These are phyloP conservation scores for Aspergillus texensis DNA, from an alignment of 2,329 filamentous ascomycete genomes.

Conservation along the genomic window DNA sequence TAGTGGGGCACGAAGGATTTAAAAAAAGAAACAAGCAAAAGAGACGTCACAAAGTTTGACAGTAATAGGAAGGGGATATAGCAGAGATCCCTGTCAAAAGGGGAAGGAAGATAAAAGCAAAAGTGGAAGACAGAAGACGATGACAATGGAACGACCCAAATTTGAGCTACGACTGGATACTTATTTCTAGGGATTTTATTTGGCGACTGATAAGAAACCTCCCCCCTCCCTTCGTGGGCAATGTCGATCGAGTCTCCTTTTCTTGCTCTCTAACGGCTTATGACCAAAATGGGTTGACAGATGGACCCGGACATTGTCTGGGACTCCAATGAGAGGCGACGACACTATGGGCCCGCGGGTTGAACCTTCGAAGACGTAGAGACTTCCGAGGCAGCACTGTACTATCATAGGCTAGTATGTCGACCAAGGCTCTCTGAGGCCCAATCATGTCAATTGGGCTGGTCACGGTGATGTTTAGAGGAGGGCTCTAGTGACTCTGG, in stretches of 20 bases:
- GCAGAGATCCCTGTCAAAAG: neutral
- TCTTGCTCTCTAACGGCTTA: neutral
- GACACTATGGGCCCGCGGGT: neutral
- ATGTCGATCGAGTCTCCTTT: neutral
- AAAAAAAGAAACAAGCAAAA: neutral
- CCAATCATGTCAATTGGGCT: neutral
- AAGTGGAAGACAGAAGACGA: neutral
- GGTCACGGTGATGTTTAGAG: neutral
- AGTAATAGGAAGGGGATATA: neutral
- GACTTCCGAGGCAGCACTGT: neutral
- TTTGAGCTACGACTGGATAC: neutral
- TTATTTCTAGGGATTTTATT: constrained; percentile 1
- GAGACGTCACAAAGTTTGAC: neutral
- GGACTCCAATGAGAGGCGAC: neutral
- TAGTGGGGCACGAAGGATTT: constrained; percentile 11
- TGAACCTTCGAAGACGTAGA: neutral
- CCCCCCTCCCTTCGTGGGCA: neutral
- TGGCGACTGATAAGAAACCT: neutral
- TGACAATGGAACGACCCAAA: neutral
- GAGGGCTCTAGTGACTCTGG: no score
- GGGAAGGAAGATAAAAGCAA: neutral
- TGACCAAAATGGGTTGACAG: constrained; percentile 2
- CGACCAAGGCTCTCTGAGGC: neutral
- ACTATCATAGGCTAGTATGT: neutral
- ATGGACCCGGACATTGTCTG: neutral